Evolutionary conservation across 2,329 filamentous ascomycete genomes (phyloP).

Genomic region (Aspergillus latus): DNA sequence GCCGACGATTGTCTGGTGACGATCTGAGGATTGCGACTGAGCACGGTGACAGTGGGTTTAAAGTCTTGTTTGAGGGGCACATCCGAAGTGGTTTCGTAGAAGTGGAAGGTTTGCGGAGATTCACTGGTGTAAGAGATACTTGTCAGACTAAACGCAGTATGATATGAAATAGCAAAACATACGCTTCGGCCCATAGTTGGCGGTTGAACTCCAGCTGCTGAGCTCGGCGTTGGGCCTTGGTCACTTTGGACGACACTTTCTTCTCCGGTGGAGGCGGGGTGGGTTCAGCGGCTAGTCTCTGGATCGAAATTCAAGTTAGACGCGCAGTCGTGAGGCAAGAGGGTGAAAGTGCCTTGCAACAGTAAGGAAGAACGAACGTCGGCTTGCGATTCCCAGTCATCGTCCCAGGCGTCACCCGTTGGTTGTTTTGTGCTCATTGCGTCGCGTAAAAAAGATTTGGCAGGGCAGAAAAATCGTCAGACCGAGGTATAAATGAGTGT

Average conservation of each 20-base stretch:
- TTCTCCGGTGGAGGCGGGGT: constrained; percentile 43
- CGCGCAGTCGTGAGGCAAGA: neutral
- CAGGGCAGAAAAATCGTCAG: constrained; percentile 14
- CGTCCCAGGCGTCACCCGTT: constrained; percentile 75
- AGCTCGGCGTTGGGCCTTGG: constrained; percentile 74
- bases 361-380: constrained; percentile 54
- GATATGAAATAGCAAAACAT: constrained; percentile 25
- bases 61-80: constrained; percentile 69
- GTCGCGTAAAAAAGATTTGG: neutral
- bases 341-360: neutral
- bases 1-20: constrained; percentile 56
- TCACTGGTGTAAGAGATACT: constrained; percentile 55
- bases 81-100: constrained; percentile 63
- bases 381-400: constrained; percentile 82
- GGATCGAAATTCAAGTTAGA: constrained; percentile 14
- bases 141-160: neutral
- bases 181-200: constrained; percentile 88
- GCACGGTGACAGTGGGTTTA: constrained; percentile 78
- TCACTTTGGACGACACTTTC: constrained; percentile 55
- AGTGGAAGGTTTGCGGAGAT: constrained; percentile 71
- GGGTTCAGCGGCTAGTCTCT: constrained; percentile 43
- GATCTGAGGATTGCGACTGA: constrained; percentile 73
- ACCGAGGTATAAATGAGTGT: constrained; percentile 1
- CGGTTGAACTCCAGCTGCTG: constrained; percentile 81
- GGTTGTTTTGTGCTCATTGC: constrained; percentile 48